Evolutionary conservation across 257 asterid genomes (phyloP).

Genomic region (Fraxinus quadrangulata): DNA sequence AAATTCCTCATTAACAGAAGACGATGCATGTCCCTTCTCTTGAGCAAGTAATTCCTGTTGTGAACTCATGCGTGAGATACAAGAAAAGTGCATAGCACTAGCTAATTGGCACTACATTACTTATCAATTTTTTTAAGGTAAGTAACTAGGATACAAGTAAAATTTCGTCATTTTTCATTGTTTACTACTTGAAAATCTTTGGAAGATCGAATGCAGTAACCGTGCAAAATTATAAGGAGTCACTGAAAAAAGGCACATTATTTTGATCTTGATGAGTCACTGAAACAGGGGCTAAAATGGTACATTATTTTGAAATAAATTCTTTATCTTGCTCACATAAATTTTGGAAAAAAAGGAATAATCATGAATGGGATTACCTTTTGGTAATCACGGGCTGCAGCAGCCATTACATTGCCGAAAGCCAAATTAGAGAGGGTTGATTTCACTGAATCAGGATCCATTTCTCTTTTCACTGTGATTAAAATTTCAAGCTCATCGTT

Average conservation of each 20-base stretch:
- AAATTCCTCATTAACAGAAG: conserved; percentile 62
- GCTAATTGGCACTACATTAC: background rate
- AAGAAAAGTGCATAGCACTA: background rate
- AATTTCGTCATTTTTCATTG: background rate
- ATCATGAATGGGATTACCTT: conserved; percentile 45
- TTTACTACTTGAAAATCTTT: background rate
- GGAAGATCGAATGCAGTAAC: background rate
- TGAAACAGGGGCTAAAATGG: background rate
- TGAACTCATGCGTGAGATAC: conserved; percentile 21
- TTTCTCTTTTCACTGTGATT: conserved; percentile 15
- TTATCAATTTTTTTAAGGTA: background rate
- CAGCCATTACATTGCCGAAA: conserved; percentile 95
- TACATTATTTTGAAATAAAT: background rate
- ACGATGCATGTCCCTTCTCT: conserved; percentile 59
- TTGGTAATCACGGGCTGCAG: conserved; percentile 99
- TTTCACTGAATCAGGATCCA: conserved; percentile 93
- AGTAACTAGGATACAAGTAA: background rate
- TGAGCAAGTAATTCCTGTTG: conserved; percentile 71
- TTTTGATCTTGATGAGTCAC: background rate
- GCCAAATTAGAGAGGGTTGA: conserved; percentile 83
- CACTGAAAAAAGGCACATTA: background rate
- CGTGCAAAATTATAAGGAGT: background rate
- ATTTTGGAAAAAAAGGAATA: background rate
- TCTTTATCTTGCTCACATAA: background rate
- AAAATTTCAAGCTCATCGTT: background rate